Percentiles rank a stretch among this genome's conserved stretches.
These are phyloP conservation scores for Linnemannia hyalina DNA, from an alignment of 192 early-diverging fungal genomes.

Conservation along the genomic window DNA sequence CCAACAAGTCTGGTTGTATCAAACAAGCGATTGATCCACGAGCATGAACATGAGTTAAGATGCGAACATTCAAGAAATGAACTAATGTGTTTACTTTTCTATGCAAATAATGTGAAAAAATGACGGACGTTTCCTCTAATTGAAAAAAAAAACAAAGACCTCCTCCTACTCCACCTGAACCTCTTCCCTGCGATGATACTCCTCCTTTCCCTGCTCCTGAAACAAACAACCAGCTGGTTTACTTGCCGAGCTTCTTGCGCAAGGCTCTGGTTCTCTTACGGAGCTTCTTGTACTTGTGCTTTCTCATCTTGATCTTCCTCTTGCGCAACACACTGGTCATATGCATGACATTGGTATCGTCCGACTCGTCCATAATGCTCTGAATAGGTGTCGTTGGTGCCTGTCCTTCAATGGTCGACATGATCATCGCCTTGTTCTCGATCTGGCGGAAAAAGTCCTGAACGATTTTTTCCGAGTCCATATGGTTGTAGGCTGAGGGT, in stretches of 20 bases:
- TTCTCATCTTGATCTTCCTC: slow-evolving; percentile 94
- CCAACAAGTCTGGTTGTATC: no score
- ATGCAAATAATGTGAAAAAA: background rate
- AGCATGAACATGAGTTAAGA: no score
- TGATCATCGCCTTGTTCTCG: slow-evolving; percentile 3
- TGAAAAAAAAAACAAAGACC: background rate
- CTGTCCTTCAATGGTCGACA: slow-evolving; percentile 21
- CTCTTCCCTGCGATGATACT: background rate
- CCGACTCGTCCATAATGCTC: slow-evolving; percentile 30
- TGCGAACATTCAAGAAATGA: no score
- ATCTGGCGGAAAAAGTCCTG: slow-evolving; percentile 43
- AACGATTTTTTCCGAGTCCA: slow-evolving; percentile 29
- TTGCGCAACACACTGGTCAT: slow-evolving; percentile 87
- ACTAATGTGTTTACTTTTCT: no score
- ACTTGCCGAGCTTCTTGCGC: slow-evolving; percentile 82
- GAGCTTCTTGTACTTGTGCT: slow-evolving; percentile 95
- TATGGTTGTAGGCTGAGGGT: background rate
- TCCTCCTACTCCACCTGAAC: background rate
- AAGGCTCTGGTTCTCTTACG: slow-evolving; percentile 83
- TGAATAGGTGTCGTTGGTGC: slow-evolving; percentile 1
- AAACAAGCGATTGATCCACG: no score
- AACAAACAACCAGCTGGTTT: slow-evolving; percentile 6
- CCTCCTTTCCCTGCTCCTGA: background rate
- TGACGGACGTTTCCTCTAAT: background rate
- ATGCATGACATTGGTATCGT: slow-evolving; percentile 57